Base-by-base conservation (phyloP, 805 yeast species). In the Geotrichum ghanense region DNA sequence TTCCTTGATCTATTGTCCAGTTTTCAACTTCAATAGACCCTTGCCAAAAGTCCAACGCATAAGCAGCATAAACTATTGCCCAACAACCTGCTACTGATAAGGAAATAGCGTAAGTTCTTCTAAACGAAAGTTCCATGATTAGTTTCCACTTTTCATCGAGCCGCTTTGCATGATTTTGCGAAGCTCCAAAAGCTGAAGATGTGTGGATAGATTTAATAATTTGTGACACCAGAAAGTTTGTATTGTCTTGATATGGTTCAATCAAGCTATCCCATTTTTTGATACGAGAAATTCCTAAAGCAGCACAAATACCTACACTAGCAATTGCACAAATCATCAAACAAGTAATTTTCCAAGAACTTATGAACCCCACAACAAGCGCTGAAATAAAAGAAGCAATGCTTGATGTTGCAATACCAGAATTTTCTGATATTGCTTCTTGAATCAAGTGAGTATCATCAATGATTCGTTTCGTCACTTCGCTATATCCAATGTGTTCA, bases 11-110 rank as follows among this genome's bases (percentile, higher is more conserved):
- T 22, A 47, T 48, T 21, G 51, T 51, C 17, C 54, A 55, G 10
- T 46, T 39, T 3, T 43, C 52, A 17, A 60, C 44, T 16, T 53
- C 48, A 4, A 63, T 47, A 1, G 60, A 59, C 2, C 65, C 64
- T 46, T 59, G 56, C 64, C 64, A 59, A 23, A 57, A 56, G 2
- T 53, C 56, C 19, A 59, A 51, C 3, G 63, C 64, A 48, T 59
- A 50, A 22, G 53, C 50, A 14, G 45, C 49, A 27, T 51, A 59
- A 12, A 56, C 43, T 7, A 50, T 46, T 17, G 53, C 44, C 64
- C 64, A 60, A 37, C 56, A 35, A 10, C 50, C 19, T 6, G 54
- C 59, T 19, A 59, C 49, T 6, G 42, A 14, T 6, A 20, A 21
- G 7, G 42, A 12, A 6, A 39, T 17, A 22, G 21, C 5, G 9